A percentile compares a stretch with the other conserved stretches of the same genome.
These are phyloP conservation scores for Suillus lakei DNA, from an alignment of 768 basidiomycete genomes.

Conservation along the genomic window DNA sequence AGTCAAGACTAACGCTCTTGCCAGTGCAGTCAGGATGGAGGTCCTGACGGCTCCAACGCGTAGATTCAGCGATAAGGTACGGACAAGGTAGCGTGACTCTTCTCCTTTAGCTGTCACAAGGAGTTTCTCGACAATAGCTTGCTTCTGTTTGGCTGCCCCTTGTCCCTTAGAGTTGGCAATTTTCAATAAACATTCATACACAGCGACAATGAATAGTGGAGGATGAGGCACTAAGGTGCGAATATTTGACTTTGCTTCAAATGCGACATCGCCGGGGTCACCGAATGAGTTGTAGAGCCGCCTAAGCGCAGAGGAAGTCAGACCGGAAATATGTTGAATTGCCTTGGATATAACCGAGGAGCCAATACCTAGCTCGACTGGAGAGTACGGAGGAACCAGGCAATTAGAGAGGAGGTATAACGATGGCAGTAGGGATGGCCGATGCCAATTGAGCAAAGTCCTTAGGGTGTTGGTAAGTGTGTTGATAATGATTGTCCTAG, in stretches of 20 bases:
- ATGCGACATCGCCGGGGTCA: conserved; percentile 90
- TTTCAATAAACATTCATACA: conserved; percentile 70
- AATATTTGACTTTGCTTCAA: conserved; percentile 76
- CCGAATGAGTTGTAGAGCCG: conserved; percentile 74
- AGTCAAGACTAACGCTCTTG: conserved; percentile 75
- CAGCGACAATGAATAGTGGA: conserved; percentile 63
- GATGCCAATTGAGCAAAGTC: conserved; percentile 65
- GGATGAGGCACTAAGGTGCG: conserved; percentile 75
- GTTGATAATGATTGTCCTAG: conserved; percentile 71
- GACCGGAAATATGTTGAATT: conserved; percentile 74
- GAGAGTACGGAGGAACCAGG: conserved; percentile 73
- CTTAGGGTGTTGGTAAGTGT: conserved; percentile 77
- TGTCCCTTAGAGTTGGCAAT: conserved; percentile 73
- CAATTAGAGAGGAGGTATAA: conserved; percentile 85
- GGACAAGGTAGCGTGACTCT: conserved; percentile 82
- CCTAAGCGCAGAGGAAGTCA: conserved; percentile 59
- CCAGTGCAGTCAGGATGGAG: conserved; percentile 79
- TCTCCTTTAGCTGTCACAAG: conserved; percentile 87
- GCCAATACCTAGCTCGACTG: conserved; percentile 73
- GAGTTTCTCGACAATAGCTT: conserved; percentile 77
- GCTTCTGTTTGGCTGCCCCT: conserved; percentile 78
- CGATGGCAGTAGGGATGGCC: conserved; percentile 72
- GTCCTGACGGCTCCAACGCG: conserved; percentile 89
- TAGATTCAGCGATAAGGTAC: conserved; percentile 74
- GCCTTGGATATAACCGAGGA: conserved; percentile 69